Evolutionary conservation across 352 stramenopile genomes (phyloP).

Genomic region (Phytophthora idaei): DNA sequence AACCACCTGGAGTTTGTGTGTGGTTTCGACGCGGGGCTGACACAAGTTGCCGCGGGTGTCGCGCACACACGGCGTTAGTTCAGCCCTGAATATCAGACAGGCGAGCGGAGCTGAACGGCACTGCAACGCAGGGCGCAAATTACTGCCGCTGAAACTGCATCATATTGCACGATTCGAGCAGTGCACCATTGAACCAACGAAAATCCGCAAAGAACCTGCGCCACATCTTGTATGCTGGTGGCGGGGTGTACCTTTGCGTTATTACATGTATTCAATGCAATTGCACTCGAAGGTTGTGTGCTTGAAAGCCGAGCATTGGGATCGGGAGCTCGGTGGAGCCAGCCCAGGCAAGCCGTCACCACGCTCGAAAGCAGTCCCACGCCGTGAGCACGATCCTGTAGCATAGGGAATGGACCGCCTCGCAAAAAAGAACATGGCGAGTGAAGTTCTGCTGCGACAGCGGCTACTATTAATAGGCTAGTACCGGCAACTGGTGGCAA

Average conservation of each 20-base stretch:
- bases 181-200: slow-evolving; percentile 16
- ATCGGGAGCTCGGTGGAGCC: slow-evolving; percentile 22
- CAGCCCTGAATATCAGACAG: slow-evolving; percentile 16
- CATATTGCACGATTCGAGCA: background rate
- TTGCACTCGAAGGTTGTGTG: too few species aligned
- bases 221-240: background rate
- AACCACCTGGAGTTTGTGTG: slow-evolving; percentile 26
- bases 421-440: slow-evolving; percentile 16
- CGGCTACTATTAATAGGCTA: too few species aligned
- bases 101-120: background rate
- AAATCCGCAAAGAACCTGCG: slow-evolving; percentile 2
- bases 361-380: slow-evolving; percentile 14
- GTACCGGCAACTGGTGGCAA: background rate
- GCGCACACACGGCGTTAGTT: slow-evolving; percentile 21
- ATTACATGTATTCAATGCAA: too few species aligned
- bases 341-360: slow-evolving; percentile 1
- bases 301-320: slow-evolving; percentile 1
- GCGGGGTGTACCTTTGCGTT: too few species aligned
- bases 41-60: slow-evolving; percentile 11
- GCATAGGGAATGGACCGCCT: slow-evolving; percentile 22
- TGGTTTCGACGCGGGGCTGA: slow-evolving; percentile 20
- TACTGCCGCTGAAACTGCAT: slow-evolving; percentile 29
- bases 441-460: background rate
- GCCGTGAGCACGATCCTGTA: slow-evolving; percentile 9
- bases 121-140: slow-evolving; percentile 15